phyloP scores from a whole-genome alignment of 192 early-diverging fungal genomes.

The Backusella westeae region DNA sequence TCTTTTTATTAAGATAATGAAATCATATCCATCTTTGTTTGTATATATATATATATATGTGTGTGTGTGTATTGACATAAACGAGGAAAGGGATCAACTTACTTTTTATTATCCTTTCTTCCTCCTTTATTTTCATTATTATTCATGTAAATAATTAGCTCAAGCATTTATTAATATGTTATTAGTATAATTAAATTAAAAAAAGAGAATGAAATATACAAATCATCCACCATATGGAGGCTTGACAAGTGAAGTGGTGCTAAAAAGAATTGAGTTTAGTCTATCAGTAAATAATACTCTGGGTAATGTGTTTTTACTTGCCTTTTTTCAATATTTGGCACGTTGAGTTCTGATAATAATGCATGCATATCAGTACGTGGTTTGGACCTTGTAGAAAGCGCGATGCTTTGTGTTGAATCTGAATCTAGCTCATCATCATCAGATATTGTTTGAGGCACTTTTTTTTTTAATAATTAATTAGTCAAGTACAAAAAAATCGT shows the following conservation, averaged over 20 bases:
- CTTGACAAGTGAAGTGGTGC: neutral
- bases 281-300: neutral
- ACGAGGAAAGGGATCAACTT: neutral
- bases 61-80: neutral
- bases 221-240: neutral
- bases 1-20: too few relatives aligned
- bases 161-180: neutral
- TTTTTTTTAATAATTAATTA: neutral
- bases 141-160: neutral
- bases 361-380: constrained; percentile 21
- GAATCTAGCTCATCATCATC: constrained; percentile 3
- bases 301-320: neutral
- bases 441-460: neutral
- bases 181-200: neutral
- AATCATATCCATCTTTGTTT: too few relatives aligned
- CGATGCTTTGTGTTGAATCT: constrained; percentile 10
- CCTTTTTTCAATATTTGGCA: constrained; percentile 2
- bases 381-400: neutral
- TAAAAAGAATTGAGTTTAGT: neutral
- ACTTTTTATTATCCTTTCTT: neutral
- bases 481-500: too few relatives aligned
- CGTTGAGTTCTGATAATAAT: constrained; percentile 14
- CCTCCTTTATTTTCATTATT: neutral
- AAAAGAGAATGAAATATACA: neutral
- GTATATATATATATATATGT: too few relatives aligned